Percentiles rank a stretch among this genome's conserved stretches.
These are phyloP conservation scores for Monilinia aucupariae DNA, from an alignment of 2,329 filamentous ascomycete species.

Conservation along the genomic window DNA sequence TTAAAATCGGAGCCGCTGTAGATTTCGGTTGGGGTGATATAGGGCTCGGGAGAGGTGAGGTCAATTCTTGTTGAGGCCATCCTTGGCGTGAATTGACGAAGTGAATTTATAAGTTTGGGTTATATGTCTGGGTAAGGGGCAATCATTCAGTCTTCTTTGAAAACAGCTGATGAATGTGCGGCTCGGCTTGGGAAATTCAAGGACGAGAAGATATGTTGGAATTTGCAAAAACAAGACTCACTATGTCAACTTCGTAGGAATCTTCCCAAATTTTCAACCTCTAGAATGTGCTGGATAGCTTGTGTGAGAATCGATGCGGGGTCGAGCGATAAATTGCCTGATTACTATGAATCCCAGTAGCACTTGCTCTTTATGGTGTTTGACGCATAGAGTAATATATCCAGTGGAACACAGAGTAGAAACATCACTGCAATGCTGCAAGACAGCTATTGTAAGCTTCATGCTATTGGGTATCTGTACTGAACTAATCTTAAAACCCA, in stretches of 20 bases:
- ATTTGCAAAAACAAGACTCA: neutral
- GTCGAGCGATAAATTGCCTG: conserved; percentile 1
- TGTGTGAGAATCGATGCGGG: neutral
- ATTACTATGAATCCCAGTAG: neutral
- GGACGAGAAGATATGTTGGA: neutral
- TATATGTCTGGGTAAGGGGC: neutral
- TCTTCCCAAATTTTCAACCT: neutral
- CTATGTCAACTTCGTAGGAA: neutral
- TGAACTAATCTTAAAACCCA: neutral
- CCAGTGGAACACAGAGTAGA: neutral
- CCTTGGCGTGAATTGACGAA: neutral
- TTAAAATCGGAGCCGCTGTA: conserved; percentile 4
- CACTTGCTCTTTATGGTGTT: neutral
- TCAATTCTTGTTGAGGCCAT: conserved; percentile 11
- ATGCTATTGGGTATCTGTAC: conserved; percentile 7
- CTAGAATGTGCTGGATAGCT: neutral
- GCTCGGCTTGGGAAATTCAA: neutral
- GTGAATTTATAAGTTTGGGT: neutral
- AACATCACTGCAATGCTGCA: neutral
- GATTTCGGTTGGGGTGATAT: conserved; percentile 16
- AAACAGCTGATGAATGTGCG: too few species aligned
- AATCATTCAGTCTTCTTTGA: too few species aligned
- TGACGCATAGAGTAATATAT: neutral
- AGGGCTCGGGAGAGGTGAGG: conserved; percentile 3
- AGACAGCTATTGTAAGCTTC: neutral